Evolutionary conservation across 371 early-diverging fungal species (phyloP).

Genomic region (Haplosporangium sp.): DNA sequence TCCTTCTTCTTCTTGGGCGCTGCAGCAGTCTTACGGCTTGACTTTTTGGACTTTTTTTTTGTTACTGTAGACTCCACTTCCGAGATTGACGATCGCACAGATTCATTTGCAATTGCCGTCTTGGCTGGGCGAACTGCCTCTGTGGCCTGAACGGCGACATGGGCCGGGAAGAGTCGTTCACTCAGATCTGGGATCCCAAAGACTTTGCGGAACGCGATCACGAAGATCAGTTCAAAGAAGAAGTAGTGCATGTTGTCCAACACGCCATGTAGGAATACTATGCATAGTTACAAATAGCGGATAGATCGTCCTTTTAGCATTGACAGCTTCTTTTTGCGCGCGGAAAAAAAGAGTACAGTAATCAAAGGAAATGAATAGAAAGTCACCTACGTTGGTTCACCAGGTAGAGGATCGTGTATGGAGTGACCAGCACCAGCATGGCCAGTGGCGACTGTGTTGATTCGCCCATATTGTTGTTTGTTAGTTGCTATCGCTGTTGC

Average conservation of each 20-base stretch:
- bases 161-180: constrained; percentile 30
- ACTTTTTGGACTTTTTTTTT: constrained; percentile 1
- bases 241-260: constrained; percentile 61
- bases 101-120: constrained; percentile 15
- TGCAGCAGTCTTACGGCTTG: neutral
- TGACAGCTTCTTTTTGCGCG: neutral
- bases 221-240: constrained; percentile 61
- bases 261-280: constrained; percentile 45
- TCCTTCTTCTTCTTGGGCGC: constrained; percentile 14
- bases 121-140: constrained; percentile 21
- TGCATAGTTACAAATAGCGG: neutral
- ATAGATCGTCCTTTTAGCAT: constrained; percentile 1
- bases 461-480: constrained; percentile 11
- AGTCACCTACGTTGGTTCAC: constrained; percentile 38
- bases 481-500: neutral
- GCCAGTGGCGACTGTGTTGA: constrained; percentile 44
- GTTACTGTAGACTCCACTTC: neutral
- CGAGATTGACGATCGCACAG: neutral
- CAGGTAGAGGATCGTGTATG: constrained; percentile 51
- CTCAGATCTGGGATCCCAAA: constrained; percentile 34
- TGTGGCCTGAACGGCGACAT: constrained; percentile 9
- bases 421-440: constrained; percentile 54
- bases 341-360: neutral
- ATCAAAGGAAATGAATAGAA: neutral
- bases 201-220: constrained; percentile 53